A percentile compares a stretch with the other conserved stretches of the same genome.
Conservation (phyloP, 2,329 filamentous ascomycete species). For the Blumeriella jaapii region DNA sequence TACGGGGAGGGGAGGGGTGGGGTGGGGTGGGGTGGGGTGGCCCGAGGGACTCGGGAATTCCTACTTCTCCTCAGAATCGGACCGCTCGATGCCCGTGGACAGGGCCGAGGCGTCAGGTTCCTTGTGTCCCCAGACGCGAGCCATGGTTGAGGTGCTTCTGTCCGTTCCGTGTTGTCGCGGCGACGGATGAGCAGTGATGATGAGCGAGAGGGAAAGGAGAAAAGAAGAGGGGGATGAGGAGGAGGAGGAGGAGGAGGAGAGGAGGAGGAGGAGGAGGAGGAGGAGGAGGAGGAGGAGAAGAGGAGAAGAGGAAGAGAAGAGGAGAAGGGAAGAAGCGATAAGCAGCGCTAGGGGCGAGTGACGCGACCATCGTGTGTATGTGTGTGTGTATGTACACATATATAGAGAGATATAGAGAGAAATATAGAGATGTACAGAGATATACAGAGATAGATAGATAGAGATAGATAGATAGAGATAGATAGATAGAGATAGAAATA, state of each 20-base stretch:
- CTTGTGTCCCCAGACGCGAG: constrained; percentile 3
- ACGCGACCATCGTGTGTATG: background rate
- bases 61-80: constrained; percentile 1
- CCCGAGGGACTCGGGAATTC: too few relatives aligned
- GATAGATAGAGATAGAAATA: background rate
- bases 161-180: too few relatives aligned
- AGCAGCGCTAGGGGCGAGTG: background rate
- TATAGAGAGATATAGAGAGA: background rate
- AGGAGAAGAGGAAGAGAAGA: background rate
- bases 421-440: background rate
- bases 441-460: background rate
- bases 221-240: background rate
- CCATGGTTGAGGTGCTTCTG: background rate
- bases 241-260: background rate
- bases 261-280: background rate
- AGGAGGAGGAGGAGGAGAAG: background rate
- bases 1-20: too few relatives aligned
- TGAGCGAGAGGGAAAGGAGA: background rate
- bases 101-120: constrained; percentile 1
- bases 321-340: background rate
- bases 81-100: constrained; percentile 2
- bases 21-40: too few relatives aligned
- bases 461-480: too few relatives aligned
- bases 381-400: background rate
- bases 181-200: background rate